Conservation (phyloP, 2,329 filamentous ascomycete genomes). For the Thielaviopsis populi region DNA sequence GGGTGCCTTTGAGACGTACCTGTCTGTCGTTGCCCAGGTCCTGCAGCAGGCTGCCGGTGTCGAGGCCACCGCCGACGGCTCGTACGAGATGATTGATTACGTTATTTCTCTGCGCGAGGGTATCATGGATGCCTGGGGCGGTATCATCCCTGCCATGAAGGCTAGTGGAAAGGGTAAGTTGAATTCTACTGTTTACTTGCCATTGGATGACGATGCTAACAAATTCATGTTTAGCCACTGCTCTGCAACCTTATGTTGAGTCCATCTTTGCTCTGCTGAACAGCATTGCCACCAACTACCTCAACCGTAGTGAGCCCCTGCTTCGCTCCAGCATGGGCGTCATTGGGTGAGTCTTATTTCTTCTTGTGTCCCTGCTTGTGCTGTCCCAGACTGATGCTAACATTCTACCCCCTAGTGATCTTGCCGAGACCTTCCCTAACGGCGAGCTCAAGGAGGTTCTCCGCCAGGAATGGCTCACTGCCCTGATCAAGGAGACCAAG, state of each 20-base stretch:
- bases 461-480: constrained; percentile 79
- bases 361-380: neutral
- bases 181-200: constrained; percentile 21
- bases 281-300: constrained; percentile 56
- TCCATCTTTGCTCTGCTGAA: constrained; percentile 79
- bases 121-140: constrained; percentile 98
- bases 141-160: constrained; percentile 91
- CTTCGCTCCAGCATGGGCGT: constrained; percentile 95
- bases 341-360: constrained; percentile 54
- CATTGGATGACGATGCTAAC: constrained; percentile 21
- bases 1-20: constrained; percentile 81
- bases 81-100: constrained; percentile 94
- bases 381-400: constrained; percentile 24
- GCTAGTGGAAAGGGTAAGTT: constrained; percentile 55
- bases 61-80: constrained; percentile 60
- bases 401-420: constrained; percentile 46
- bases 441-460: constrained; percentile 75
- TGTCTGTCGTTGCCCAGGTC: constrained; percentile 83
- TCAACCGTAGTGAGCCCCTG: constrained; percentile 78
- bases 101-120: constrained; percentile 87
- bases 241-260: constrained; percentile 62
- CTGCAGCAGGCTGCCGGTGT: constrained; percentile 84
- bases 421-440: constrained; percentile 84
- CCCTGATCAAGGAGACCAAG: constrained; percentile 83
- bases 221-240: constrained; percentile 36